phyloP scores from a whole-genome alignment of 192 early-diverging fungal genomes.

The Lobosporangium transversale region DNA sequence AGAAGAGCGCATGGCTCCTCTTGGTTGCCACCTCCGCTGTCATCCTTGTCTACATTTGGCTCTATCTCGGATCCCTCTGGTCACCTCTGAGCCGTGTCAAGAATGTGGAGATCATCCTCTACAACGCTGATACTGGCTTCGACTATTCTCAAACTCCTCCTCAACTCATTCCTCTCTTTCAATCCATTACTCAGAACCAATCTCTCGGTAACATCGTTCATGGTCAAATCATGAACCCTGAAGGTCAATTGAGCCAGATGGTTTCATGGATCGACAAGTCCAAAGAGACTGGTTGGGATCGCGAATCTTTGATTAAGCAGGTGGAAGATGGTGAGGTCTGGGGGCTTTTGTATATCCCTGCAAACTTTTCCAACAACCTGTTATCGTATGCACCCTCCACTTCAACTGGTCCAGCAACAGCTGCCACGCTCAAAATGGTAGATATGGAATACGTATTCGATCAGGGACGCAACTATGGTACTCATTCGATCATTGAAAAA shows the following conservation, averaged over 20 bases:
- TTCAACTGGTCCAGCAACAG: conserved; percentile 28
- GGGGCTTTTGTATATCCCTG: conserved; percentile 41
- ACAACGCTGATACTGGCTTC: conserved; percentile 46
- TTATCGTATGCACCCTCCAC: conserved; percentile 39
- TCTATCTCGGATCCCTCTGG: conserved; percentile 47
- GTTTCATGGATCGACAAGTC: conserved; percentile 42
- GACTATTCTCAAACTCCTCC: conserved; percentile 37
- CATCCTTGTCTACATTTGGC: conserved; percentile 43
- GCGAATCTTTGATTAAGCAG: conserved; percentile 24
- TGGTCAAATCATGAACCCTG: conserved; percentile 40
- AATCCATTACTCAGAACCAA: conserved; percentile 27
- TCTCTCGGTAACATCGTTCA: conserved; percentile 31
- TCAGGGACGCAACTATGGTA: conserved; percentile 41
- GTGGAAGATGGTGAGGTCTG: conserved; percentile 30
- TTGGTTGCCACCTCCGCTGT: conserved; percentile 26
- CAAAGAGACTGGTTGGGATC: conserved; percentile 26
- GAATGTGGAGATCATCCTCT: conserved; percentile 39
- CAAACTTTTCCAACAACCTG: conserved; percentile 52
- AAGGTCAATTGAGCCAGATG: conserved; percentile 32
- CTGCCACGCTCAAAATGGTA: conserved; percentile 19
- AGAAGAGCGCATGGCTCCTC: conserved; percentile 35
- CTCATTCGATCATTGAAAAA: conserved; percentile 50
- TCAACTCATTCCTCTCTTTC: conserved; percentile 34
- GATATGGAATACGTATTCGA: conserved; percentile 48
- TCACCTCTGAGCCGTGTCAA: conserved; percentile 42